Evolutionary conservation across 768 basidiomycete species (phyloP), one percentile per base, ranked within the genome.

Genomic region (Brasilioporus rufonigricans): DNA sequence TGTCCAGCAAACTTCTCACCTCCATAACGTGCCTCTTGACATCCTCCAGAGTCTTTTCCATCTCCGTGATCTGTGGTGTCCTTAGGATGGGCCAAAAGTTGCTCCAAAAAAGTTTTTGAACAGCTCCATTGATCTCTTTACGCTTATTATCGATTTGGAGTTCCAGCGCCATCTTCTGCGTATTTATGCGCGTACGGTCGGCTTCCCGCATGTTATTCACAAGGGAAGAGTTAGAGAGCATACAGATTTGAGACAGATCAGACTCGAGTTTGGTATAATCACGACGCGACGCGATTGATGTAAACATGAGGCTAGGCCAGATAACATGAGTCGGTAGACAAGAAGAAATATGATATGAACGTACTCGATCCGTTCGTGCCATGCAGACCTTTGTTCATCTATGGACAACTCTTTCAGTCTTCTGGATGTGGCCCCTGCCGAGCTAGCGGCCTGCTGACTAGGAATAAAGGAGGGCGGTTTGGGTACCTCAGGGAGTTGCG

Each of bases 351-450:
- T 11, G 14, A 48, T n/a, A 11, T 43, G 44, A 36, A 59, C 77
- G 43, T 57, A 78, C 77, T 71, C 70, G 33, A 79, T 66, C 26
- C 77, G 75, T 35, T 73, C 68, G 33, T 71, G 64, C 77, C 77
- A 78, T 40, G 69, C 61, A 24, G 53, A 59, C n/a, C 65, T 66
- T 44, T 71, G 75, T 47, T 78, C 74, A 4, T 73, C 73, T 21
- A 65, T 32, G n/a, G 74, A 64, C 19, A 68, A 38, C 12, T 61
- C 66, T 45, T 66, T 68, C 18, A 41, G 14, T 24, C 53, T 53
- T 44, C 29, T 61, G 23, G 54, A n/a, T 27, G 31, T 9, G 11
- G 47, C 24, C 33, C 38, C 48, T 24, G 23, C 44, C 10, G 52
- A 36, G 48, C 33, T 36, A 14, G 50, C 19, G 27, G 47, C 38